Percentiles rank a stretch among this genome's conserved stretches.
These are phyloP conservation scores for Fonsecaea erecta DNA, from an alignment of 2,329 filamentous ascomycete genomes.

Conservation along the genomic window DNA sequence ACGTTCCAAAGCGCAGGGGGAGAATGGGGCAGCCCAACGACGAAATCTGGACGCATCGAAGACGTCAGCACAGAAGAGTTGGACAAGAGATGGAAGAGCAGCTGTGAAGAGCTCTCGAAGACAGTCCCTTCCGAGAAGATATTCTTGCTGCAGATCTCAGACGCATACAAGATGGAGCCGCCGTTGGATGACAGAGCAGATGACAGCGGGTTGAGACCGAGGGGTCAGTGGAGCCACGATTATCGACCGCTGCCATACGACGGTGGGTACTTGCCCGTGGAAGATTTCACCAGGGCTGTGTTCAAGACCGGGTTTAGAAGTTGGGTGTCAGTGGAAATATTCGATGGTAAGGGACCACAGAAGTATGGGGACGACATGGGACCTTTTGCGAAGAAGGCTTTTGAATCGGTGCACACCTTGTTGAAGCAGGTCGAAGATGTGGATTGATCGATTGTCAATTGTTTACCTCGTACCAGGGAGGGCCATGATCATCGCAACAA, in stretches of 20 bases:
- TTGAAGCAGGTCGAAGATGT: constrained; percentile 38
- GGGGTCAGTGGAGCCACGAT: constrained; percentile 72
- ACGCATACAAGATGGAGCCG: constrained; percentile 68
- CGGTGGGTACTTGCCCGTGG: constrained; percentile 72
- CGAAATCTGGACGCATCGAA: constrained; percentile 63
- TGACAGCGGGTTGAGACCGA: constrained; percentile 61
- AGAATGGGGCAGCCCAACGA: constrained; percentile 75
- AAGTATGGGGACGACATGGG: constrained; percentile 57
- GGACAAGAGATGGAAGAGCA: constrained; percentile 56
- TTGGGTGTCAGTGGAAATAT: constrained; percentile 73
- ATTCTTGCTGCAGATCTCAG: constrained; percentile 73
- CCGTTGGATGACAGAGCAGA: constrained; percentile 59
- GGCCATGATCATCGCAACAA: background rate
- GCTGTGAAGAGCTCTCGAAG: constrained; percentile 60
- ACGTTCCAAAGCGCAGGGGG: constrained; percentile 76
- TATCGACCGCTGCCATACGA: constrained; percentile 71
- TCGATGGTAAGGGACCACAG: constrained; percentile 64
- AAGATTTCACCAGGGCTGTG: constrained; percentile 68
- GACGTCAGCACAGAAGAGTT: constrained; percentile 60
- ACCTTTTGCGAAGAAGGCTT: constrained; percentile 58
- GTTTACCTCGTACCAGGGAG: background rate
- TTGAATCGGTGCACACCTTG: constrained; percentile 54
- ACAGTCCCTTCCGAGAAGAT: constrained; percentile 72
- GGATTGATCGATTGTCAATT: constrained; percentile 5
- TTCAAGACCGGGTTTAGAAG: constrained; percentile 68